Percentiles rank a stretch among this genome's conserved stretches.
These are phyloP conservation scores for Colletotrichum cereale DNA, from an alignment of 2,329 filamentous ascomycete species.

Conservation along the genomic window DNA sequence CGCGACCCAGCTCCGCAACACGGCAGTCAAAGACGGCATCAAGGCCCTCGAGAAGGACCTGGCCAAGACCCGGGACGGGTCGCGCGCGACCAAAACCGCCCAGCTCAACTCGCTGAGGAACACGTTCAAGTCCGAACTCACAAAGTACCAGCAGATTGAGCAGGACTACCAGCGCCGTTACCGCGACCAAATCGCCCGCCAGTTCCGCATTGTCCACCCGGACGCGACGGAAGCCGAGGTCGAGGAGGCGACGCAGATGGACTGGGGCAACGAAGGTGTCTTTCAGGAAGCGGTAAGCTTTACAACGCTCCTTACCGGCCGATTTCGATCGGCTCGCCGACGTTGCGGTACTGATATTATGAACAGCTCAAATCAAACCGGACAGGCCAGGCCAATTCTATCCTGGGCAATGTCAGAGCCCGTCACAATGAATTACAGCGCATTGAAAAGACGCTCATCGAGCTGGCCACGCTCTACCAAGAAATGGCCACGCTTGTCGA, in stretches of 20 bases:
- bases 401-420: conserved; percentile 82
- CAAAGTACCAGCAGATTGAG: conserved; percentile 79
- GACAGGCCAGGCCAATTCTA: conserved; percentile 77
- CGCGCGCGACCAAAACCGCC: conserved; percentile 75
- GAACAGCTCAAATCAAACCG: conserved; percentile 79
- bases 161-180: conserved; percentile 77
- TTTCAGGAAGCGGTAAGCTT: conserved; percentile 83
- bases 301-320: background rate
- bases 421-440: conserved; percentile 86
- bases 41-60: conserved; percentile 80
- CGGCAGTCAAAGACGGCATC: conserved; percentile 83
- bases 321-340: background rate
- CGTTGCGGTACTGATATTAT: conserved; percentile 9
- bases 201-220: conserved; percentile 86
- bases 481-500: conserved; percentile 82
- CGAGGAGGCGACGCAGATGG: conserved; percentile 73
- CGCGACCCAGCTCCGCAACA: conserved; percentile 79
- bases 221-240: conserved; percentile 82
- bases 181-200: conserved; percentile 82
- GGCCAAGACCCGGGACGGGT: conserved; percentile 69
- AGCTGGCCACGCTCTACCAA: conserved; percentile 78
- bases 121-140: conserved; percentile 78
- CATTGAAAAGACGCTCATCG: conserved; percentile 80
- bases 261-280: conserved; percentile 83
- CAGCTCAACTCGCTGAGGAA: conserved; percentile 78